A percentile compares a stretch with the other conserved stretches of the same genome.
phyloP scores from a whole-genome alignment of 352 stramenopile genomes.

The Globisporangium polare region DNA sequence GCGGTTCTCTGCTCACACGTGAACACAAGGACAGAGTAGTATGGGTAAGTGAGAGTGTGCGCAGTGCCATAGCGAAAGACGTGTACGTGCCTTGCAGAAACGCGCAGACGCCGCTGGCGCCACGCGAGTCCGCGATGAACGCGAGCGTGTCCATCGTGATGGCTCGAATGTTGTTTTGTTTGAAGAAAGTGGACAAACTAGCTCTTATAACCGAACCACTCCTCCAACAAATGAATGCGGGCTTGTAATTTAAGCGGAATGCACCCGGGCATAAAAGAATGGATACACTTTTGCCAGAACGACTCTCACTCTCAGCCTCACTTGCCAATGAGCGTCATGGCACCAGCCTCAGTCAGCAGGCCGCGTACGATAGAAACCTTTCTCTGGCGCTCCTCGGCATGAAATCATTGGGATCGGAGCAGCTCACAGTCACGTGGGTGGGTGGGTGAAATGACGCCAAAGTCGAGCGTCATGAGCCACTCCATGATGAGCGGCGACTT shows the following conservation, averaged over 20 bases:
- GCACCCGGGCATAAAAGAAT: neutral
- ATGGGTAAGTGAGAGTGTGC: neutral
- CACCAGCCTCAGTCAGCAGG: slow-evolving; percentile 47
- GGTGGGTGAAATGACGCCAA: slow-evolving; percentile 44
- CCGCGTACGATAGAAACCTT: slow-evolving; percentile 41
- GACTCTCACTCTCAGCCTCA: slow-evolving; percentile 31
- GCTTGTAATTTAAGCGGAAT: neutral
- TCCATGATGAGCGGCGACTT: slow-evolving; percentile 42
- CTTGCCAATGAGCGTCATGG: slow-evolving; percentile 68
- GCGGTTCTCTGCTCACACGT: slow-evolving; percentile 32
- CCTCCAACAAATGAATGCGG: neutral
- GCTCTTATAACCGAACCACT: neutral
- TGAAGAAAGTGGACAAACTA: neutral
- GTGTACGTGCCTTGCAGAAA: slow-evolving; percentile 32
- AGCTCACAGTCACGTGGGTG: slow-evolving; percentile 17
- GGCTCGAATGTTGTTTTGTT: neutral
- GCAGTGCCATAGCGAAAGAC: neutral
- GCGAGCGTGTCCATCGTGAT: slow-evolving; percentile 16
- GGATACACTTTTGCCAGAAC: neutral
- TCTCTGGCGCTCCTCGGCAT: slow-evolving; percentile 21
- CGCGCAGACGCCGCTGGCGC: slow-evolving; percentile 34
- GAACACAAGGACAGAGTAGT: neutral
- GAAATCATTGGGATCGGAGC: slow-evolving; percentile 7
- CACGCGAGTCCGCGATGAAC: slow-evolving; percentile 32
- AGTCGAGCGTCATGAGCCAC: slow-evolving; percentile 51